These are phyloP conservation scores for Fusarium mangiferae DNA, from an alignment of 2,329 filamentous ascomycete species.

Conservation along the genomic window DNA sequence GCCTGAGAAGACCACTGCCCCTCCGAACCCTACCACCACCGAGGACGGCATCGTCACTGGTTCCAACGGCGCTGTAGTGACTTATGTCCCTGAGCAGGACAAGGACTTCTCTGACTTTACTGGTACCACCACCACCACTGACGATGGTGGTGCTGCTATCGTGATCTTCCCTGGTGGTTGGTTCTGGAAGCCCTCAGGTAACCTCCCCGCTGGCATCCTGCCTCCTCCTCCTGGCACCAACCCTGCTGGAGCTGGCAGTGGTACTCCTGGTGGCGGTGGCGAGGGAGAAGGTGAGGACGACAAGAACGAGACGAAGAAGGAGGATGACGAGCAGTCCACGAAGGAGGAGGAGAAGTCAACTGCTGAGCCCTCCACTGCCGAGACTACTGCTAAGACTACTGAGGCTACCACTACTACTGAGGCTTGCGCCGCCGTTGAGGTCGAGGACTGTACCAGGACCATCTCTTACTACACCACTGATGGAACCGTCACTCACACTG, in stretches of 20 bases:
- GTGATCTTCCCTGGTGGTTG: constrained; percentile 11
- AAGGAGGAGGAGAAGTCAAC: background rate
- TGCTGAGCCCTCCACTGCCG: background rate
- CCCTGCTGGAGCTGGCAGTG: background rate
- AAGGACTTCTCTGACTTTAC: constrained; percentile 12
- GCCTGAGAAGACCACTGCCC: constrained; percentile 4
- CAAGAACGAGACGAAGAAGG: background rate
- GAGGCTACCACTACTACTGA: constrained; percentile 9
- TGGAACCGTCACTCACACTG: background rate
- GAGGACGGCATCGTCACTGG: constrained; percentile 11
- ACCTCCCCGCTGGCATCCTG: background rate
- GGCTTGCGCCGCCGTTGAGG: constrained; percentile 4
- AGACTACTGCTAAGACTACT: constrained; percentile 4
- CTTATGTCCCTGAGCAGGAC: constrained; percentile 9
- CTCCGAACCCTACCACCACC: background rate
- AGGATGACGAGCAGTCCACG: constrained; percentile 3
- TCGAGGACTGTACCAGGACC: constrained; percentile 8
- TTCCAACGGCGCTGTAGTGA: constrained; percentile 1
- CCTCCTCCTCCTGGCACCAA: background rate
- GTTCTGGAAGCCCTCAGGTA: constrained; percentile 18
- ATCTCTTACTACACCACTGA: constrained; percentile 16
- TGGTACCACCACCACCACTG: constrained; percentile 11
- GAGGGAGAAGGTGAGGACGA: background rate
- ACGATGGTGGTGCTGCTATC: constrained; percentile 9
- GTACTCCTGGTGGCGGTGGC: background rate